phyloP scores from a whole-genome alignment of 495 filamentous ascomycete genomes.

The Annulohypoxylon stygium region DNA sequence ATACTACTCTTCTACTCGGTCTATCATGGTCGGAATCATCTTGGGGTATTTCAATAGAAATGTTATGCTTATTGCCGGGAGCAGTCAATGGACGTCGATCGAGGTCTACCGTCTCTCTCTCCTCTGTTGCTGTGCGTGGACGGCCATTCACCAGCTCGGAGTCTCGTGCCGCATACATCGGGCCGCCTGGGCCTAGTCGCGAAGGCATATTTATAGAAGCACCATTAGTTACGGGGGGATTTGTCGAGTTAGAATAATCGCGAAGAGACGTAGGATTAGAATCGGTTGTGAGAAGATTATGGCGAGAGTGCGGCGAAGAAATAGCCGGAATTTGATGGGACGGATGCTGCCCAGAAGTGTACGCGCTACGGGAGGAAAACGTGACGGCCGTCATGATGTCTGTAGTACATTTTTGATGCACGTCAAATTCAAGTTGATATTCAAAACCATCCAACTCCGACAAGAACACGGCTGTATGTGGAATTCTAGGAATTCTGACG shows the following conservation, averaged over 20 bases:
- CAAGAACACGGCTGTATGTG: neutral
- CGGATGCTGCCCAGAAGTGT: conserved; percentile 34
- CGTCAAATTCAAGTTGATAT: conserved; percentile 5
- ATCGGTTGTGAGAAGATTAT: conserved; percentile 7
- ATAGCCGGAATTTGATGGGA: conserved; percentile 20
- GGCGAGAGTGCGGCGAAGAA: conserved; percentile 19
- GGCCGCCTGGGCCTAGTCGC: conserved; percentile 36
- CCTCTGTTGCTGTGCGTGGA: conserved; percentile 44
- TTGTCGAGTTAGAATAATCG: conserved; percentile 22
- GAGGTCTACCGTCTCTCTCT: conserved; percentile 43
- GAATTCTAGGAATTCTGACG: conserved; percentile 1
- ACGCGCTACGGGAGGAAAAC: conserved; percentile 42
- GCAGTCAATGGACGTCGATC: conserved; percentile 53
- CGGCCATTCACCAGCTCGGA: conserved; percentile 38
- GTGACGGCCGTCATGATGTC: conserved; percentile 42
- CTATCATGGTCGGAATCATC: conserved; percentile 49
- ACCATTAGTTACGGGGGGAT: conserved; percentile 24
- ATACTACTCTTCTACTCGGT: conserved; percentile 53
- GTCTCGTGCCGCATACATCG: conserved; percentile 29
- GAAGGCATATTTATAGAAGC: conserved; percentile 42
- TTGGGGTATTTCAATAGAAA: conserved; percentile 30
- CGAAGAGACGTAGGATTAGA: conserved; percentile 6
- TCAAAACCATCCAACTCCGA: neutral
- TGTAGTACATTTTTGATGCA: conserved; percentile 40
- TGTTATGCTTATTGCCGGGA: conserved; percentile 47